Base-by-base conservation (phyloP, 108 stramenopile species). In the Skeletonema grethae region DNA sequence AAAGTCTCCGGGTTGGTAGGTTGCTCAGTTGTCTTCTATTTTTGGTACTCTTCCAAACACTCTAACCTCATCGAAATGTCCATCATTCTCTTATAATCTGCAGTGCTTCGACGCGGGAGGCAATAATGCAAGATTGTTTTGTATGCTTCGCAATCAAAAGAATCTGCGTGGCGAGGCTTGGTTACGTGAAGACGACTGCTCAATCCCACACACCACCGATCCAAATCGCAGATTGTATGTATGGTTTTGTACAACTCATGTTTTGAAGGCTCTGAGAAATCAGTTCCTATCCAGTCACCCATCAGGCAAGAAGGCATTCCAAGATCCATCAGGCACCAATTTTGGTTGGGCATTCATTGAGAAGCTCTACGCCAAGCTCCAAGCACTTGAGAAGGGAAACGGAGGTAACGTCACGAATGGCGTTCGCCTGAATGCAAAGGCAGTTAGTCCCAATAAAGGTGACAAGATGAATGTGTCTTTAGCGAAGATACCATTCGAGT, bases 221-320 rank as follows among this genome's bases (percentile, higher is more conserved):
- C 45, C 45, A 46, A 16, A 3, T 46, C 45, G 45, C 45, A 46
- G n/a, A 46, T 46, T 46, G n/a, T 46, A 15, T 15, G 16, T 46
- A 16, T 46, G 45, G 16, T 46, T 46, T 46, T 46, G 45, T n/a
- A 46, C 45, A 15, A 46, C 45, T 0, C 45, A 46, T 46, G 16
- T 46, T 15, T 15, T 46, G 13, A 46, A 46, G 45, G 45, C 45
- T 46, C 16, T 46, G 45, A 46, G 45, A n/a, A 16, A 16, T 5
- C 45, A 46, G n/a, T 46, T 46, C n/a, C 16, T n/a, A n/a, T 46
- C 45, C n/a, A 46, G 45, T 16, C 15, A 46, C n/a, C 45, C 2
- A 46, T 46, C 45, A 16, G 45, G 45, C n/a, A 46, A 46, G 45
- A 46, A 46, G 45, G 45, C 45, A 46, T 46, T 46, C n/a, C 12